Evolutionary conservation across 306 rosid genomes (phyloP), one percentile per base, ranked within the genome.

Genomic region (Quercus wislizeni): DNA sequence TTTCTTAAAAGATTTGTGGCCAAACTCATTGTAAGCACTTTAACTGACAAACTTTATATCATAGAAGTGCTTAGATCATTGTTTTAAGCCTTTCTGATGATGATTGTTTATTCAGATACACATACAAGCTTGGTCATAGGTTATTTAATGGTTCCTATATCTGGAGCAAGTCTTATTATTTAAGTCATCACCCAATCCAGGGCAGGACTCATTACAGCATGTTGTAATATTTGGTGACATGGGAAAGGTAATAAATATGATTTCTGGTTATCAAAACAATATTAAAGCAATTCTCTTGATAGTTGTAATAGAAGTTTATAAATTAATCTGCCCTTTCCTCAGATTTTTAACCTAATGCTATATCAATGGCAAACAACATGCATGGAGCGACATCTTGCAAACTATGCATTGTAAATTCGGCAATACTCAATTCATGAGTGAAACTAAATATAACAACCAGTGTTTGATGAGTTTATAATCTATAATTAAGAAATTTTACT

Each of bases 101-200:
- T 64, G 55, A 23, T 28, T 67, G 6, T 33, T 57, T 49, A 74
- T 83, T 61, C 81, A 82, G 83, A 79, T 80, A 82, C 71, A 35
- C 62, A 25, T 82, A 86, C 71, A 78, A 57, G 55, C 10, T 78
- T 30, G 88, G 83, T 13, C 88, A 85, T 75, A 71, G 70, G 49
- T 46, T 55, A 25, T 33, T 6, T 4, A 55, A 71, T 75, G 83
- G 88, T 6, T 33, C 33, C 0, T 67, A 51, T 10, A 41, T 83
- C 28, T 79, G 82, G 84, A 82, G 89, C 82, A 86, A 81, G 74
- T 43, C 46, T 17, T 80, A 83, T 81, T 49, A 65, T 25, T 88
- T 88, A 83, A 68, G 82, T 83, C 91, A 38, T 86, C 91, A 7
- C 91, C 91, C 14, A 75, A 78, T 74, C 91, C 88, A 30, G 88